Conservation (phyloP, 768 basidiomycete genomes). For the Suillus alpinus region DNA sequence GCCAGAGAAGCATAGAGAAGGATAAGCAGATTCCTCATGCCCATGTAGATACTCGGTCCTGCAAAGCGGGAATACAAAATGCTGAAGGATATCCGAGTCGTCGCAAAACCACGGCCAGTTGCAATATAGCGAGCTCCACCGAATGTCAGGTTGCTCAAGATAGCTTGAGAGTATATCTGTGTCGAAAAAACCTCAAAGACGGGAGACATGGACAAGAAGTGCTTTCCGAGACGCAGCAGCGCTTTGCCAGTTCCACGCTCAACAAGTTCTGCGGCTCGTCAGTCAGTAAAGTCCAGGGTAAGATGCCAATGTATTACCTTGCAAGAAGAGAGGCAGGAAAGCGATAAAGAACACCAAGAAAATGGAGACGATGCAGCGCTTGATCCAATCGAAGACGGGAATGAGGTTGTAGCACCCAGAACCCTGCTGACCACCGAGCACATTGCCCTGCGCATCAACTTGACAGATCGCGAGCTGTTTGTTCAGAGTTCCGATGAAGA, state of each 20-base stretch:
- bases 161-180: slow-evolving; percentile 96
- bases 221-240: slow-evolving; percentile 89
- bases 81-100: slow-evolving; percentile 91
- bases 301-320: slow-evolving; percentile 59
- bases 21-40: slow-evolving; percentile 89
- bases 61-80: slow-evolving; percentile 99
- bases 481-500: slow-evolving; percentile 96
- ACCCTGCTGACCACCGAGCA: slow-evolving; percentile 80
- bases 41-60: slow-evolving; percentile 99
- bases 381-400: slow-evolving; percentile 98
- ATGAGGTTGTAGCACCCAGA: slow-evolving; percentile 85
- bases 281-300: slow-evolving; percentile 4
- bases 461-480: slow-evolving; percentile 87
- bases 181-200: slow-evolving; percentile 99
- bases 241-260: slow-evolving; percentile 97
- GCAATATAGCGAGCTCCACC: slow-evolving; percentile 99
- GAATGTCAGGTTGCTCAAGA: slow-evolving; percentile 94
- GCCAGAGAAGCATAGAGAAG: slow-evolving; percentile 89
- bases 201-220: slow-evolving; percentile 95
- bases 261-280: slow-evolving; percentile 67
- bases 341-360: slow-evolving; percentile 99
- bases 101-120: slow-evolving; percentile 98
- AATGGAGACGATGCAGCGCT: slow-evolving; percentile 93
- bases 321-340: slow-evolving; percentile 93
- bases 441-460: slow-evolving; percentile 77